Evolutionary conservation across 345 rosid species (phyloP).

Genomic region (Alliaria petiolata): DNA sequence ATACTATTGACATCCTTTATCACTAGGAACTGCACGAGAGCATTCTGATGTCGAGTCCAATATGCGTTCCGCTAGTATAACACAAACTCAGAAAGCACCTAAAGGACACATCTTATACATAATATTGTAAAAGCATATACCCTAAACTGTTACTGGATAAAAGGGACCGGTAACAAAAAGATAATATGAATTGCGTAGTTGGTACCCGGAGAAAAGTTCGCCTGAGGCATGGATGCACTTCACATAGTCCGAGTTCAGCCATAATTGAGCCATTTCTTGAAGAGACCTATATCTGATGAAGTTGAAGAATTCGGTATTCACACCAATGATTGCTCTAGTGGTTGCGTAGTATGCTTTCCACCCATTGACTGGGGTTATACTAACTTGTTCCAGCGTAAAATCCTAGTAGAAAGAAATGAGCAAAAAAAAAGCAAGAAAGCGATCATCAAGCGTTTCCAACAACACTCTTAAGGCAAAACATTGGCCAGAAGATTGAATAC

Average conservation of each 20-base stretch:
- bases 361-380: conserved; percentile 72
- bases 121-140: neutral
- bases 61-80: neutral
- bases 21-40: neutral
- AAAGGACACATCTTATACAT: neutral
- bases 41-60: neutral
- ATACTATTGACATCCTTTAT: neutral
- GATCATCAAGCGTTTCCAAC: conserved; percentile 1
- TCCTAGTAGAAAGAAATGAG: conserved; percentile 44
- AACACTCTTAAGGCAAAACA: neutral
- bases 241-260: conserved; percentile 92
- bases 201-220: conserved; percentile 86
- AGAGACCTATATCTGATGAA: conserved; percentile 74
- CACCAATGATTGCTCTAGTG: conserved; percentile 83
- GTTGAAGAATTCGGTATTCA: conserved; percentile 75
- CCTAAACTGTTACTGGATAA: neutral
- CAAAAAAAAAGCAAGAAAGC: neutral
- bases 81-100: neutral
- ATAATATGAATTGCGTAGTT: neutral
- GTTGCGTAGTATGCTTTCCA: conserved; percentile 98
- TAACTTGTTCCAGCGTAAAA: conserved; percentile 89
- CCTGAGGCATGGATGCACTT: conserved; percentile 90
- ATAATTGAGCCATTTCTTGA: conserved; percentile 71
- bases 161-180: neutral
- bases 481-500: neutral